A percentile compares a stretch with the other conserved stretches of the same genome.
Evolutionary conservation across 2,329 filamentous ascomycete genomes (phyloP).

Genomic region (Colletotrichum musae): DNA sequence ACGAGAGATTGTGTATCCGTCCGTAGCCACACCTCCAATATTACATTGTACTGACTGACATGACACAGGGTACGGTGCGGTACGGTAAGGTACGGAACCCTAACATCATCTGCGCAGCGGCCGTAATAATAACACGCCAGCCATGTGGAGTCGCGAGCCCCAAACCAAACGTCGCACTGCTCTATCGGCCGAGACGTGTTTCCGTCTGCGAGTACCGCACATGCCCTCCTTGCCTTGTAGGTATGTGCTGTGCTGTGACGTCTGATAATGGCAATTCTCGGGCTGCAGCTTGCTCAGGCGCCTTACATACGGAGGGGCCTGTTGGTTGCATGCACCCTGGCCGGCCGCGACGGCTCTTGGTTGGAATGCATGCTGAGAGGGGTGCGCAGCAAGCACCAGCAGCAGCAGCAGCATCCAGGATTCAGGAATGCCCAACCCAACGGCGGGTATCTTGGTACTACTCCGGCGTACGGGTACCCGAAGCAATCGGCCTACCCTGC

Average conservation of each 20-base stretch:
- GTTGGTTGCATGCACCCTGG: constrained; percentile 31
- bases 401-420: constrained; percentile 2
- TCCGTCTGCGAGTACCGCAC: constrained; percentile 20
- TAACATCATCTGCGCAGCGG: constrained; percentile 21
- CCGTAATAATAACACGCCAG: constrained; percentile 17
- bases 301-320: constrained; percentile 16
- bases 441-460: constrained; percentile 9
- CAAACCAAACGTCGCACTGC: constrained; percentile 33
- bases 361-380: constrained; percentile 18
- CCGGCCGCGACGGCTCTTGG: constrained; percentile 29
- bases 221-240: constrained; percentile 1
- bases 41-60: no score
- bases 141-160: constrained; percentile 24
- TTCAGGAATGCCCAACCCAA: constrained; percentile 29
- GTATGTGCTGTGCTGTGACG: constrained; percentile 37
- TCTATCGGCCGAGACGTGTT: constrained; percentile 41
- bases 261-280: constrained; percentile 36
- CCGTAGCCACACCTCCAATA: not conserved
- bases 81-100: no score
- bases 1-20: constrained; percentile 17
- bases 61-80: no score
- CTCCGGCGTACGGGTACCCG: constrained; percentile 24
- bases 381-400: constrained; percentile 4
- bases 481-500: constrained; percentile 11
- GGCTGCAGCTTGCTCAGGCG: constrained; percentile 34